Percentiles rank a stretch among this genome's conserved stretches.
These are phyloP conservation scores for Fusarium vanettenii DNA, from an alignment of 2,329 filamentous ascomycete genomes.

Conservation along the genomic window DNA sequence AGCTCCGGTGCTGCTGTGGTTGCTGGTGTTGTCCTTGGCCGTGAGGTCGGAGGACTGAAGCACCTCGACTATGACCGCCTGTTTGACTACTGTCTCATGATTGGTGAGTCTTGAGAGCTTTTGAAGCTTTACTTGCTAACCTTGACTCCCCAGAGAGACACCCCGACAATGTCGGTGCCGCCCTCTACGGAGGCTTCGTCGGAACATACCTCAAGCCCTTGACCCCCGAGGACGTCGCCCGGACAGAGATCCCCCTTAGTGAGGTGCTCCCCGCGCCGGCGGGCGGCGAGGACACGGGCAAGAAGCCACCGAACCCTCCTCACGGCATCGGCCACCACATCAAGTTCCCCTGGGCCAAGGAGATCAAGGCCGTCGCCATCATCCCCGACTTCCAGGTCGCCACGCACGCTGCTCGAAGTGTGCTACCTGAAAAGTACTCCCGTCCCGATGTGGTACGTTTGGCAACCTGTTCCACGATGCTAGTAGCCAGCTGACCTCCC, in stretches of 20 bases:
- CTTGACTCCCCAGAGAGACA: constrained; percentile 72
- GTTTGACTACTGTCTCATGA: constrained; percentile 98
- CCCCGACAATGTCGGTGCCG: constrained; percentile 94
- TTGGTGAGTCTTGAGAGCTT: constrained; percentile 65
- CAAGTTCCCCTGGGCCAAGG: constrained; percentile 91
- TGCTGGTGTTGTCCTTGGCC: constrained; percentile 91
- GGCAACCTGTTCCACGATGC: background rate
- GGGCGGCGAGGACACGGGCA: constrained; percentile 90
- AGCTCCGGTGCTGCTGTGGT: constrained; percentile 96
- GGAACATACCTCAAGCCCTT: constrained; percentile 96
- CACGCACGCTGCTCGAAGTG: constrained; percentile 90
- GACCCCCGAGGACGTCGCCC: constrained; percentile 86
- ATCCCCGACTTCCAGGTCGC: constrained; percentile 96
- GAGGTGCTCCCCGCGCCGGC: constrained; percentile 93
- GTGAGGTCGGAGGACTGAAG: constrained; percentile 84
- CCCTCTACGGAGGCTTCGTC: constrained; percentile 95
- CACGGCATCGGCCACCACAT: constrained; percentile 94
- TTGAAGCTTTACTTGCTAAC: constrained; percentile 10
- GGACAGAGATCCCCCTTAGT: constrained; percentile 92
- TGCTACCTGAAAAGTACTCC: constrained; percentile 83
- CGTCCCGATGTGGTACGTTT: constrained; percentile 80
- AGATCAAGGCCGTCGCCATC: constrained; percentile 97
- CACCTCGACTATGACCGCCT: constrained; percentile 81
- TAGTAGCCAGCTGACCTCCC: constrained; percentile 20
- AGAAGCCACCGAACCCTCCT: constrained; percentile 88